These are phyloP conservation scores for Mucor racemosus DNA, from an alignment of 371 early-diverging fungal genomes.

Conservation along the genomic window DNA sequence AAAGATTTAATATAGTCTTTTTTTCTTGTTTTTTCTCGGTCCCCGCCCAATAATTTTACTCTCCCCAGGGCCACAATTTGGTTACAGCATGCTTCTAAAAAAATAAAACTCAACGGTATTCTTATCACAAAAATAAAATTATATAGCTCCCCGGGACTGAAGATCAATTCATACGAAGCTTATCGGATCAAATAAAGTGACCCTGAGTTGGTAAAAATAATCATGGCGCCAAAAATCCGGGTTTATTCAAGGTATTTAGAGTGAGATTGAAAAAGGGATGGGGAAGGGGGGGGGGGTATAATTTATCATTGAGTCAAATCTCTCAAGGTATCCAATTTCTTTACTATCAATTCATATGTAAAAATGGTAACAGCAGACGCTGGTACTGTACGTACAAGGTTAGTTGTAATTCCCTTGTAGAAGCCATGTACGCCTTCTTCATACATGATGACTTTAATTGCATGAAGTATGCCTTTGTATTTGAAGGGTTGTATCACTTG, in stretches of 20 bases:
- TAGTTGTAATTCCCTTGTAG: conserved; percentile 88
- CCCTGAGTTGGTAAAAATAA: neutral
- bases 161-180: no score
- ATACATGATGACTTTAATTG: conserved; percentile 65
- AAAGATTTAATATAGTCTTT: no score
- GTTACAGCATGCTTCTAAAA: no score
- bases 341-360: conserved; percentile 76
- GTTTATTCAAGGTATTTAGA: neutral
- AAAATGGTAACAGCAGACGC: conserved; percentile 85
- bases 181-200: neutral
- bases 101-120: no score
- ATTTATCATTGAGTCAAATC: conserved; percentile 2
- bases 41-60: no score
- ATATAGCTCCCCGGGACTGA: no score
- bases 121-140: no score
- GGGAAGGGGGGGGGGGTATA: neutral
- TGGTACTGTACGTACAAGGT: conserved; percentile 89
- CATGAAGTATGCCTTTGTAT: conserved; percentile 80
- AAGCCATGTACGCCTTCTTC: conserved; percentile 86
- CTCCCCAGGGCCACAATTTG: no score
- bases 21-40: no score
- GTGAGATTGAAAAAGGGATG: neutral
- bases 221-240: neutral
- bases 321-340: conserved; percentile 39
- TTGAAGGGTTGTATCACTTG: conserved; percentile 73